phyloP scores from a whole-genome alignment of 2,329 filamentous ascomycete species.

The Penicillium sp. region DNA sequence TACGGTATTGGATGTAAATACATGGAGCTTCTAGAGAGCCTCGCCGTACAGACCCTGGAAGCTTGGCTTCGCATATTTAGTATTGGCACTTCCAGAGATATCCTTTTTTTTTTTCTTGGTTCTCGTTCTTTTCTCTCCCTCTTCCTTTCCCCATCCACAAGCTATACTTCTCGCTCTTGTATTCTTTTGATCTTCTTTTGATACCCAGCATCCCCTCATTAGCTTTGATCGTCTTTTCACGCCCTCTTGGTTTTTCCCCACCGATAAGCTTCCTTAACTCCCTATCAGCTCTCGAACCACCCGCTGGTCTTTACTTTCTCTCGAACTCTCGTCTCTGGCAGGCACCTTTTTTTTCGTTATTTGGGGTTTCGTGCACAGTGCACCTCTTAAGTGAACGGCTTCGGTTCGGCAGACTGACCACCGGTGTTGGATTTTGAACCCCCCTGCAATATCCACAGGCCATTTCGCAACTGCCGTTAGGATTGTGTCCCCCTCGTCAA shows the following conservation, averaged over 20 bases:
- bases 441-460: conserved; percentile 23
- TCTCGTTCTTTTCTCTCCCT: conserved; percentile 1
- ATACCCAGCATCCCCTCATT: neutral
- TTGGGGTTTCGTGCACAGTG: neutral
- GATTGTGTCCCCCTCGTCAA: conserved; percentile 21
- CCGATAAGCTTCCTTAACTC: neutral
- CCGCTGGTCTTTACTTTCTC: neutral
- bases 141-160: neutral
- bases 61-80: conserved; percentile 24
- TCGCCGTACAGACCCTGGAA: conserved; percentile 23
- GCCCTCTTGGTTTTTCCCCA: neutral
- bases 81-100: conserved; percentile 17
- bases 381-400: neutral
- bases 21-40: conserved; percentile 17
- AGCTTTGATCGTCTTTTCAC: conserved; percentile 4
- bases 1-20: conserved; percentile 12
- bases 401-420: neutral
- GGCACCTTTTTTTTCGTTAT: neutral
- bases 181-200: conserved; percentile 1
- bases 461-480: conserved; percentile 29
- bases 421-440: neutral
- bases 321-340: neutral
- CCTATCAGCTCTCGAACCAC: neutral
- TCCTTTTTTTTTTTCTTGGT: conserved; percentile 6
- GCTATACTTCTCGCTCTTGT: neutral